Evolutionary conservation across 352 stramenopile genomes (phyloP), one percentile per base, ranked within the genome.

Genomic region (Stramenopiles sp.): DNA sequence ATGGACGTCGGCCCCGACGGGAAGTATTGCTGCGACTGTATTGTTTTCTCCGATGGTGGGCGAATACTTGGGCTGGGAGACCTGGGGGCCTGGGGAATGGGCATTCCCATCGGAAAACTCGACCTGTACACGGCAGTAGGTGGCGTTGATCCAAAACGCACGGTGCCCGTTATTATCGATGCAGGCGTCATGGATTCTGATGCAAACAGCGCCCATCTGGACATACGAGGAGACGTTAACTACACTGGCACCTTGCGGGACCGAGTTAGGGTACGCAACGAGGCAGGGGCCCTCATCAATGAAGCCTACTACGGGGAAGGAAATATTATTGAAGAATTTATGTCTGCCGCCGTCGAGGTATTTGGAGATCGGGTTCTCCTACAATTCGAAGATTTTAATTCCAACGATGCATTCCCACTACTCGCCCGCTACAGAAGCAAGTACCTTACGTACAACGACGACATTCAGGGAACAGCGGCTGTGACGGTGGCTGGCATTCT

Each of bases 401-500:
- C 91, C 81, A 86, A 84, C 68, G 91, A 87, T 1, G 87, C 87
- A 36, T 92, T 92, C 79, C 79, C 89, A 74, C 75, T 92, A 53
- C 80, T 92, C 76, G 85, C 85, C 77, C 89, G 90, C 80, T 91
- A 84, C 76, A 82, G 90, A 79, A 83, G 88, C 77, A 90, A 83
- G 34, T 87, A 90, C 80, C 89, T 81, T 79, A 89, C 84, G 1
- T 88, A 87, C 75, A 97, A 97, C 81, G 94, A 98, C 84, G 94
- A 98, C 79, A 98, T 98, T 79, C 94, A 98, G 79, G 94, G 94
- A 33, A 98, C 94, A 1, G 94, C 91, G 68, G 91, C 92, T 4
- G 96, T 92, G 0, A 88, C 95, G 74, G 78, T 98, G 49, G 92
- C 92, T 35, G 93, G 93, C 12, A 68, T 91, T 1, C 71, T 93